Evolutionary conservation across 129 eudicot genomes (phyloP).

Genomic region (Flaveria brownii): DNA sequence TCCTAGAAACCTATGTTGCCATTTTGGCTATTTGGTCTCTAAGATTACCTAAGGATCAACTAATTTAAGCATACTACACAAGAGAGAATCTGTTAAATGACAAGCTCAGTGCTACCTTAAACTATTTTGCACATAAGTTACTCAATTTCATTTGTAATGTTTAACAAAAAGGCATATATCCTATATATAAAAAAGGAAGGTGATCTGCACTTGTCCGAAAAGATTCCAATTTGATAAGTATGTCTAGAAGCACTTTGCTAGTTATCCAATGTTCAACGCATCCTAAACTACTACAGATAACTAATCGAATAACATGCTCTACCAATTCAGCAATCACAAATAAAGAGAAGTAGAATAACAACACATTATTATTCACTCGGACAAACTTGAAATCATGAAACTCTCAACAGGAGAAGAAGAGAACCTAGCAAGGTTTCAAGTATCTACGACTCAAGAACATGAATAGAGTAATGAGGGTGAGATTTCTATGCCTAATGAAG

Average conservation of each 20-base stretch:
- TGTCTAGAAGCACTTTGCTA: constrained; percentile 9
- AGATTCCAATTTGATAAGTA: constrained; percentile 26
- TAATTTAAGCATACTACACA: too few relatives aligned
- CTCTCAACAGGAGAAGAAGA: background rate
- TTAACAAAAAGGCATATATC: constrained; percentile 20
- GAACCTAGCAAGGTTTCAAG: constrained; percentile 6
- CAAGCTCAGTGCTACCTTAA: background rate
- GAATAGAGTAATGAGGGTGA: constrained; percentile 13
- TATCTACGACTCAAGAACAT: constrained; percentile 10
- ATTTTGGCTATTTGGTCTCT: background rate
- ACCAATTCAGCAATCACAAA: constrained; percentile 19
- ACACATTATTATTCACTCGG: constrained; percentile 12
- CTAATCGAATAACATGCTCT: constrained; percentile 8
- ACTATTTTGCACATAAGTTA: background rate
- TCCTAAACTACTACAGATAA: constrained; percentile 27
- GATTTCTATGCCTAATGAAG: constrained; percentile 10
- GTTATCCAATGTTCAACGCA: constrained; percentile 9
- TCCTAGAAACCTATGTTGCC: background rate
- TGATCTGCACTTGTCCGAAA: constrained; percentile 15
- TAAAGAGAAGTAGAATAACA: constrained; percentile 8
- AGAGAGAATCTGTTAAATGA: background rate
- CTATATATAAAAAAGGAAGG: constrained; percentile 20
- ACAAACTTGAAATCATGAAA: constrained; percentile 5
- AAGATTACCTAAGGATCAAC: background rate
- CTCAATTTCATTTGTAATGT: constrained; percentile 16